Evolutionary conservation across 2,329 filamentous ascomycete species (phyloP).

Genomic region (Fusarium nelsonii): DNA sequence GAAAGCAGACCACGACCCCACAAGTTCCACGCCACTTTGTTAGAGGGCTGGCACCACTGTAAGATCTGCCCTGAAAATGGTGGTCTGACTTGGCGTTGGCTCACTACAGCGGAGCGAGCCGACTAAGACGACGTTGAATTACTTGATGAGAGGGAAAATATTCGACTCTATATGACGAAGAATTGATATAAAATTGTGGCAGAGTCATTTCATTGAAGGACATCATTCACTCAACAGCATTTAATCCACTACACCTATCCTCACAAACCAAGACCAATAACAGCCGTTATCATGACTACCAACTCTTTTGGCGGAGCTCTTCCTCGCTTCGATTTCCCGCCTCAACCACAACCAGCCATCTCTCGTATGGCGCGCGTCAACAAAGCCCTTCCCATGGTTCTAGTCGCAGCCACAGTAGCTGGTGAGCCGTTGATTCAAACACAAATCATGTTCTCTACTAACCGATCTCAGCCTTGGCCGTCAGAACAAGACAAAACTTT

Average conservation of each 20-base stretch:
- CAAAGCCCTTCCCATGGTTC: constrained; percentile 31
- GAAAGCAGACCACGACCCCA: constrained; percentile 12
- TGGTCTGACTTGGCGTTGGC: constrained; percentile 27
- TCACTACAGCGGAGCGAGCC: constrained; percentile 1
- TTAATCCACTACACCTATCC: neutral
- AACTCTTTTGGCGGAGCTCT: constrained; percentile 43
- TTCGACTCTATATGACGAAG: neutral
- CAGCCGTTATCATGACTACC: constrained; percentile 35
- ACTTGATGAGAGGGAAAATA: constrained; percentile 2
- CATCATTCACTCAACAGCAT: constrained; percentile 10
- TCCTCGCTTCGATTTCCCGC: constrained; percentile 39
- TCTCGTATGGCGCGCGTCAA: constrained; percentile 35
- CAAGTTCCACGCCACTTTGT: constrained; percentile 33
- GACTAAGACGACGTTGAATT: constrained; percentile 3
- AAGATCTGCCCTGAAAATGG: neutral
- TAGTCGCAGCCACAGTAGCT: constrained; percentile 25
- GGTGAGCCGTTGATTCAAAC: neutral
- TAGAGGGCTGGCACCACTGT: constrained; percentile 3
- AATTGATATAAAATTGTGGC: constrained; percentile 31
- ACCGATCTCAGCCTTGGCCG: constrained; percentile 17
- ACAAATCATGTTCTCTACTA: neutral
- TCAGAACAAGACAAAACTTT: constrained; percentile 28
- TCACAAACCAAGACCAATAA: neutral
- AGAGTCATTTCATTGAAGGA: neutral
- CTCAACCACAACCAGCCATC: constrained; percentile 20